Percentiles rank a stretch among this genome's conserved stretches.
phyloP scores from a whole-genome alignment of 257 asterid genomes.

The Petunia axillaris region DNA sequence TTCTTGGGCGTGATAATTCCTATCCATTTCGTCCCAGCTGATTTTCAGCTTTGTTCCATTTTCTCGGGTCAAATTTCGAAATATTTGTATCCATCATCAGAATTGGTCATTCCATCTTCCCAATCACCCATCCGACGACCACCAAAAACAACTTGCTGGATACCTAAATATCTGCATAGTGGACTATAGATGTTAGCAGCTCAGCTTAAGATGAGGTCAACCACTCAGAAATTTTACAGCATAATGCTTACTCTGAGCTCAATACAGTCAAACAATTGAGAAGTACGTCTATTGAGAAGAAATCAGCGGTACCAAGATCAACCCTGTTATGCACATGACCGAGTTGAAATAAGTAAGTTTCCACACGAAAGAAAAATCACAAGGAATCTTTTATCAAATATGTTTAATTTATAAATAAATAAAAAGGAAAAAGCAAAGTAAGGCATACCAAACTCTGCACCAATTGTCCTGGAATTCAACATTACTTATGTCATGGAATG shows the following conservation, averaged over 20 bases:
- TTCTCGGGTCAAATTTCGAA: constrained; percentile 66
- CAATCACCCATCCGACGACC: constrained; percentile 85
- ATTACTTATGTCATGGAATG: constrained; percentile 87
- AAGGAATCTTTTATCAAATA: neutral
- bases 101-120: constrained; percentile 93
- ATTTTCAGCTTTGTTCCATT: neutral
- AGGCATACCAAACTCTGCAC: constrained; percentile 86
- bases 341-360: constrained; percentile 8
- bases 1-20: neutral
- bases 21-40: neutral
- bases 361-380: neutral
- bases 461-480: constrained; percentile 97
- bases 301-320: constrained; percentile 93
- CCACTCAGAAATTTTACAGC: neutral
- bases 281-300: constrained; percentile 85
- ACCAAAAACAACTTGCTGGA: constrained; percentile 91
- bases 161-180: constrained; percentile 74
- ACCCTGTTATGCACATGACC: constrained; percentile 61
- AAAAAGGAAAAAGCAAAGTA: neutral
- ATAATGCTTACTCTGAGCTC: constrained; percentile 84
- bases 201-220: neutral
- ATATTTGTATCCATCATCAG: constrained; percentile 81
- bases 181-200: neutral
- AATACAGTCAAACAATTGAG: constrained; percentile 91
- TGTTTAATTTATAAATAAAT: neutral